A percentile compares a stretch with the other conserved stretches of the same genome.
These are phyloP conservation scores for Paramecium sonneborni DNA, from an alignment of 73 alveolate genomes.

Conservation along the genomic window DNA sequence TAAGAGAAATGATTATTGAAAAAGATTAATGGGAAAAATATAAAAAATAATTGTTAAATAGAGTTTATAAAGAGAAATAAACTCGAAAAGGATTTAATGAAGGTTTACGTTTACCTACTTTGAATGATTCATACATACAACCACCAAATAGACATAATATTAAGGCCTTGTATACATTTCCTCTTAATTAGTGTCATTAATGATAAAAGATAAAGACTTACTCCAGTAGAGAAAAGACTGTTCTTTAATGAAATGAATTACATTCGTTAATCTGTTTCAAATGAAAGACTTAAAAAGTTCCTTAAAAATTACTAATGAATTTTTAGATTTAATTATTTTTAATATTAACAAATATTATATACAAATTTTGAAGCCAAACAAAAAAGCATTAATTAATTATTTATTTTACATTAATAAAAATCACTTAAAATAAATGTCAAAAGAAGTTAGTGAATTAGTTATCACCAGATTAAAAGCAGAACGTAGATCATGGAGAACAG, in stretches of 20 bases:
- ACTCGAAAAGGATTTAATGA: neutral
- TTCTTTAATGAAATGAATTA: neutral
- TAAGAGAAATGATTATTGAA: neutral
- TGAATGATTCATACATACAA: neutral
- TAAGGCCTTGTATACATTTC: neutral
- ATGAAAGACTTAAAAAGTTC: neutral
- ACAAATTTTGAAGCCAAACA: neutral
- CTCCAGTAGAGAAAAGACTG: neutral
- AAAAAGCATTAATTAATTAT: neutral
- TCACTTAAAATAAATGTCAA: constrained; percentile 34
- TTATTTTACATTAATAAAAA: neutral
- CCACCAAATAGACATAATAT: neutral
- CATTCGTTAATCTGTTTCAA: neutral
- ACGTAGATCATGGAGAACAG: constrained; percentile 60
- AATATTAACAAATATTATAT: neutral
- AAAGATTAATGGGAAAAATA: neutral
- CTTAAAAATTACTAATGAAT: neutral
- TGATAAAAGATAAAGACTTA: neutral
- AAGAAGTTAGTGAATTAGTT: constrained; percentile 64
- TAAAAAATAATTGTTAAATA: neutral
- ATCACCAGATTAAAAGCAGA: constrained; percentile 60
- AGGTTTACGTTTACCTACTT: neutral
- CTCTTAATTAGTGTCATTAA: neutral
- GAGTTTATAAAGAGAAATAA: neutral
- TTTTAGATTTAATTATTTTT: neutral